Evolutionary conservation across 2,329 filamentous ascomycete genomes (phyloP), one percentile per base, ranked within the genome.

Genomic region (Pseudocercospora cruenta): DNA sequence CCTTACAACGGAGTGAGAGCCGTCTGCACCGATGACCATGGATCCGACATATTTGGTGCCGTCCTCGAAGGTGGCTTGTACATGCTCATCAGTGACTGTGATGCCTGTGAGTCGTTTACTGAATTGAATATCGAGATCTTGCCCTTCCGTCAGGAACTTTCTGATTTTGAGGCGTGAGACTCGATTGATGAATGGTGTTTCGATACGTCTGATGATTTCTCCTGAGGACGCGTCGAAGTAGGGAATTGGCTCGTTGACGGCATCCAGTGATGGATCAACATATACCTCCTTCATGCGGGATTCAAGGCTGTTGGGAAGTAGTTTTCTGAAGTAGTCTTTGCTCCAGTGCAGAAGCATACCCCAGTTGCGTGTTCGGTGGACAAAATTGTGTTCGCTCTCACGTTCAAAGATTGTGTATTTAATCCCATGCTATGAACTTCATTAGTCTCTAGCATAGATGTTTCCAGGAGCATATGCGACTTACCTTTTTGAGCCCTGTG

Each of bases 11-110:
- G 70, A 72, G 12, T 61, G 61, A 16, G 67, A 63, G 1, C 69
- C 70, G 60, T 72, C 70, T 14, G 58, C 59, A 8, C 70, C 70
- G 10, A 70, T 58, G 19, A 70, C 12, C 14, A 68, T 45, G 5
- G 60, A 31, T 31, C 28, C 28, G 28, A 6, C 8, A 8, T 31
- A 31, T 31, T 31, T 31, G 28, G 28, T 31, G 28, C 28, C 28
- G 8, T 31, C 28, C 28, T 31, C 28, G 28, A 31, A 31, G 28
- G 28, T 31, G 28, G 8, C 28, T 31, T 31, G 28, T 31, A 6
- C 6, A 31, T 31, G 28, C 28, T 31, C 28, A 31, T 31, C 28
- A 31, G 28, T 31, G 28, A 31, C 67, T 3, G 65, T 69, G 19
- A 16, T 69, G 36, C 61, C 58, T 19, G 39, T 39, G 16, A 33